phyloP scores from a whole-genome alignment of 177 flowering plant genomes.

The Telopea speciosissima region DNA sequence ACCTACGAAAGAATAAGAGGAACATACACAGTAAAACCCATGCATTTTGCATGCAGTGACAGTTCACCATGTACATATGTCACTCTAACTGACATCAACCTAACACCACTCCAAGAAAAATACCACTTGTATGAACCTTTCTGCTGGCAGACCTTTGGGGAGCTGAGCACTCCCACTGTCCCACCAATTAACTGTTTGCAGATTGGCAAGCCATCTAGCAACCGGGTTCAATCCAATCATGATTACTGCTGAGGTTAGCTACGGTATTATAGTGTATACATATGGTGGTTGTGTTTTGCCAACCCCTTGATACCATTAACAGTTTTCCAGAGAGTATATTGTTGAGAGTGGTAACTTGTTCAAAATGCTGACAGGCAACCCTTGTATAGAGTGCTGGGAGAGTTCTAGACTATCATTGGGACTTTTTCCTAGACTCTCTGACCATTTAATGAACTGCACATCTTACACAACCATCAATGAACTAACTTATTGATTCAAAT shows the following conservation, averaged over 20 bases:
- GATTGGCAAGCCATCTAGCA: constrained; percentile 75
- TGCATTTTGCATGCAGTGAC: constrained; percentile 94
- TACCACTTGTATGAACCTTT: constrained; percentile 74
- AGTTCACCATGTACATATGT: constrained; percentile 72
- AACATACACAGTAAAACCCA: constrained; percentile 95
- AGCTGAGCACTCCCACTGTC: constrained; percentile 60
- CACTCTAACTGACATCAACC: constrained; percentile 50
- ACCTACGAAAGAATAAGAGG: constrained; percentile 69
- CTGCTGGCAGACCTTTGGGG: constrained; percentile 92
- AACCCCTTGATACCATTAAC: constrained; percentile 46
- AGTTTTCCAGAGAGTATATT: constrained; percentile 25
- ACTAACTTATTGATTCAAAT: too few relatives aligned
- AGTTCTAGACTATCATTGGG: too few relatives aligned
- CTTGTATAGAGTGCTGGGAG: too few relatives aligned
- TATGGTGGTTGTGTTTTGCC: constrained; percentile 47
- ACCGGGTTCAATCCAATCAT: constrained; percentile 46
- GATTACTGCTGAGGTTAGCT: constrained; percentile 47
- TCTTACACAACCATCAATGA: too few relatives aligned
- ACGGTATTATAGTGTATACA: constrained; percentile 22
- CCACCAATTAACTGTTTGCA: constrained; percentile 86
- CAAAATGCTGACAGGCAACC: too few relatives aligned
- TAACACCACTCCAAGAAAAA: constrained; percentile 63
- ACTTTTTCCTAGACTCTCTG: too few relatives aligned
- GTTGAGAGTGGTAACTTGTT: constrained; percentile 14
- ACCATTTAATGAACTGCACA: too few relatives aligned